Conservation (phyloP, 2,329 filamentous ascomycete genomes). For the Claviceps africana region DNA sequence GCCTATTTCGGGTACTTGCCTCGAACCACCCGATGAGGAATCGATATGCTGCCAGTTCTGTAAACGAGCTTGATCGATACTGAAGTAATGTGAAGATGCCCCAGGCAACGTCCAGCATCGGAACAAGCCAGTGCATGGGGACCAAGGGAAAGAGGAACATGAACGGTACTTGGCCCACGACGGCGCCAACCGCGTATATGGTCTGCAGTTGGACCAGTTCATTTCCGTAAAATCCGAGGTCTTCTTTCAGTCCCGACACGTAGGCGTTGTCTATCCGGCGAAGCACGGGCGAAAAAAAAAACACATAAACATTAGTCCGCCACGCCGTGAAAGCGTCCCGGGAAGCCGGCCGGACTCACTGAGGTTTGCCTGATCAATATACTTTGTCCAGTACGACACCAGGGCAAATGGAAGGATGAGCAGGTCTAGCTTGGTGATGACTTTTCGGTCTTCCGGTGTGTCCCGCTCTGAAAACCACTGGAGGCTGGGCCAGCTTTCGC, state of each 20-base stretch:
- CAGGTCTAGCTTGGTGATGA: not conserved
- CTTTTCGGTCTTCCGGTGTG: not conserved
- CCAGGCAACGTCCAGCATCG: not conserved
- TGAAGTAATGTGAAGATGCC: not conserved
- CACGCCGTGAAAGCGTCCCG: too few relatives aligned
- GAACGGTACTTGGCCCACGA: not conserved
- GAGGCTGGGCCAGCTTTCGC: not conserved
- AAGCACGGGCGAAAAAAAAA: too few relatives aligned
- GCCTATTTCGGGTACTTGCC: not conserved
- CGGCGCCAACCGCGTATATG: not conserved
- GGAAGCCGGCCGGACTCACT: not conserved
- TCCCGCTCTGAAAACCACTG: not conserved
- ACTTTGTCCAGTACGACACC: not conserved
- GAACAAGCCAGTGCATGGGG: not conserved
- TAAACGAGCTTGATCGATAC: not conserved
- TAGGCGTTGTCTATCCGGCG: not conserved
- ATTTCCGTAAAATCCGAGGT: not conserved
- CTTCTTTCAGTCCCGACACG: not conserved
- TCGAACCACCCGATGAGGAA: not conserved
- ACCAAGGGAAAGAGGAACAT: not conserved
- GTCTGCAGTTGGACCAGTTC: not conserved
- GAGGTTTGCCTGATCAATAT: not conserved
- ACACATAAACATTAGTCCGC: not conserved
- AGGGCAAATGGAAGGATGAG: not conserved
- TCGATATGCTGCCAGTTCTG: not conserved